A percentile compares a stretch with the other conserved stretches of the same genome.
These are phyloP conservation scores for Scorias spongiosa DNA, from an alignment of 2,329 filamentous ascomycete genomes.

Conservation along the genomic window DNA sequence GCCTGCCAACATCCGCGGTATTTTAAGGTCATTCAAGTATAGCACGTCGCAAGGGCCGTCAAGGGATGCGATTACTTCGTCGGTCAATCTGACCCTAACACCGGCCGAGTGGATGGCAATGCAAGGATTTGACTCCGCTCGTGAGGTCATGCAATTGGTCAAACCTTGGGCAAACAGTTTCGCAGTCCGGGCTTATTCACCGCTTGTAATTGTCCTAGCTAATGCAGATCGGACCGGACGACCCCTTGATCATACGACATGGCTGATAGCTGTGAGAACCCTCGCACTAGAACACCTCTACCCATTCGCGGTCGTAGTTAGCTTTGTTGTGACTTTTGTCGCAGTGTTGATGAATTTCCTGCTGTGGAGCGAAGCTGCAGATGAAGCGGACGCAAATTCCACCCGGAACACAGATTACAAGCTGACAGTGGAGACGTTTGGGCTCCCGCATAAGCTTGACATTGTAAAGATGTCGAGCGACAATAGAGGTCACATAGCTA, in stretches of 20 bases:
- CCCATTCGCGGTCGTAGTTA: slow-evolving; percentile 46
- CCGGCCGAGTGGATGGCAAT: slow-evolving; percentile 61
- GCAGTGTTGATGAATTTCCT: slow-evolving; percentile 60
- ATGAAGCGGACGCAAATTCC: slow-evolving; percentile 27
- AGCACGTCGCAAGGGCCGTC: slow-evolving; percentile 6
- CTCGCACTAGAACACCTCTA: slow-evolving; percentile 51
- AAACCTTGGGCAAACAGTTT: slow-evolving; percentile 59
- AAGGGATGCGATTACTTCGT: slow-evolving; percentile 21
- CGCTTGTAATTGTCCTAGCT: slow-evolving; percentile 55
- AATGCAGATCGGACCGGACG: slow-evolving; percentile 49
- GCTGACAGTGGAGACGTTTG: slow-evolving; percentile 45
- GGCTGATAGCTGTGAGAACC: slow-evolving; percentile 36
- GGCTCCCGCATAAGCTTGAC: slow-evolving; percentile 52
- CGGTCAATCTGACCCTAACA: slow-evolving; percentile 58
- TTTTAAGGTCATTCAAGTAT: slow-evolving; percentile 14
- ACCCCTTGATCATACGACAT: slow-evolving; percentile 32
- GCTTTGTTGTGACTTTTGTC: slow-evolving; percentile 49
- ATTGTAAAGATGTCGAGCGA: slow-evolving; percentile 50
- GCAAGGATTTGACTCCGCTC: slow-evolving; percentile 65
- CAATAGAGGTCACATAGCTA: slow-evolving; percentile 49
- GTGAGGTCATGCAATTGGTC: slow-evolving; percentile 60
- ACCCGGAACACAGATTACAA: slow-evolving; percentile 35
- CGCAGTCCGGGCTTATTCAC: slow-evolving; percentile 59
- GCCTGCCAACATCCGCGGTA: slow-evolving; percentile 14
- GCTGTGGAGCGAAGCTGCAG: slow-evolving; percentile 46